These are phyloP conservation scores for Pholiota conissans DNA, from an alignment of 768 basidiomycete genomes.

Conservation along the genomic window DNA sequence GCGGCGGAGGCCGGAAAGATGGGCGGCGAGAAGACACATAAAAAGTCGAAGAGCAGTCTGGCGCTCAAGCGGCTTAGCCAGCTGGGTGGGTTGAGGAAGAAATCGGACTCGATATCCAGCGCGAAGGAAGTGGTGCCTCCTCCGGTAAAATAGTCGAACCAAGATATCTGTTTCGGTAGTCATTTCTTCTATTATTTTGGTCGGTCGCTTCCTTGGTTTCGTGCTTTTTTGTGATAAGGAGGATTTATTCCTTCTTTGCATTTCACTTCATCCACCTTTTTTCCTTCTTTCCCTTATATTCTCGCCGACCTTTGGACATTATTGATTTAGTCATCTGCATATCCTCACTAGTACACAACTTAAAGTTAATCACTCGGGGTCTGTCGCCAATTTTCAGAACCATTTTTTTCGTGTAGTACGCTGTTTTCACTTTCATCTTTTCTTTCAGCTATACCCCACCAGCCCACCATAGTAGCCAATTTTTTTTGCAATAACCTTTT, in stretches of 20 bases:
- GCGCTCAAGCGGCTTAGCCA: slow-evolving; percentile 57
- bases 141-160: slow-evolving; percentile 13
- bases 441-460: slow-evolving; percentile 5
- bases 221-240: neutral
- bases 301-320: slow-evolving; percentile 21
- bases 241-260: too few relatives aligned
- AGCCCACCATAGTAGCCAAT: slow-evolving; percentile 1
- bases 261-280: neutral
- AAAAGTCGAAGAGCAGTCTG: slow-evolving; percentile 60
- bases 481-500: slow-evolving; percentile 4
- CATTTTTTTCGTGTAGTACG: slow-evolving; percentile 4
- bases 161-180: neutral
- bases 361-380: slow-evolving; percentile 18
- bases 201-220: slow-evolving; percentile 2
- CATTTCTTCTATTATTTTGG: slow-evolving; percentile 4
- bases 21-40: slow-evolving; percentile 37
- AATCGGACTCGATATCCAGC: slow-evolving; percentile 51
- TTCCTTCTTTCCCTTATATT: neutral
- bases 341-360: slow-evolving; percentile 19
- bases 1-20: slow-evolving; percentile 25
- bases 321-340: slow-evolving; percentile 21
- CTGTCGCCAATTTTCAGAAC: neutral
- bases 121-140: slow-evolving; percentile 37
- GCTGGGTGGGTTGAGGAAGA: slow-evolving; percentile 39
- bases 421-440: neutral